Evolutionary conservation across 306 rosid genomes (phyloP).

Genomic region (Trifolium dubium): DNA sequence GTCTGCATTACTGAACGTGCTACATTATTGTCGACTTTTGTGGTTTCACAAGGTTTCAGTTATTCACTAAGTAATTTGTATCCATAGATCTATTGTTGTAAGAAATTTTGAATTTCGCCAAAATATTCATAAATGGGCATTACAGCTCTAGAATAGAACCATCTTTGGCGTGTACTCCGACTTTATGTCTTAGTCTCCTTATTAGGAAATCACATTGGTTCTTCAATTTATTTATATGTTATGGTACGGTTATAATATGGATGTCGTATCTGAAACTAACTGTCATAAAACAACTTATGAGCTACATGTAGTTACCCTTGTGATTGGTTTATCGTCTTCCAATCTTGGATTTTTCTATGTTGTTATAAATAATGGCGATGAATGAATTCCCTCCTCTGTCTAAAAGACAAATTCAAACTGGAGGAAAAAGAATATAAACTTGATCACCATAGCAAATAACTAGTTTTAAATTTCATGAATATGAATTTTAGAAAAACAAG

Average conservation of each 20-base stretch:
- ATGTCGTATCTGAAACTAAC: slow-evolving; percentile 4
- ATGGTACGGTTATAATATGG: background rate
- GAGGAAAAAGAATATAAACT: slow-evolving; percentile 1
- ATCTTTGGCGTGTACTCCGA: background rate
- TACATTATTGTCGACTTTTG: background rate
- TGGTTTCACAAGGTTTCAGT: background rate
- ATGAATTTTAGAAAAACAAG: too few species aligned
- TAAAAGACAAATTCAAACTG: background rate
- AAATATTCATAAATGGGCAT: background rate
- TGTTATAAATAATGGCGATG: background rate
- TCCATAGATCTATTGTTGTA: slow-evolving; percentile 9
- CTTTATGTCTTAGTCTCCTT: background rate
- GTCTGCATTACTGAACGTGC: background rate
- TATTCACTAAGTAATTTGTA: too few species aligned
- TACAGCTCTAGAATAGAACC: background rate
- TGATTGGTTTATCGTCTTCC: slow-evolving; percentile 3
- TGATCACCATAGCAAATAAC: background rate
- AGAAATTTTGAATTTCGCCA: background rate
- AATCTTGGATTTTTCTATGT: slow-evolving; percentile 22
- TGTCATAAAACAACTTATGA: background rate
- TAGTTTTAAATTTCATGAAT: too few species aligned
- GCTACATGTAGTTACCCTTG: background rate
- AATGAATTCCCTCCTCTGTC: too few species aligned
- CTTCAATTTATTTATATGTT: background rate
- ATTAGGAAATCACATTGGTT: background rate